Evolutionary conservation across 495 filamentous ascomycete species (phyloP).

Genomic region (Penicillium lividum): DNA sequence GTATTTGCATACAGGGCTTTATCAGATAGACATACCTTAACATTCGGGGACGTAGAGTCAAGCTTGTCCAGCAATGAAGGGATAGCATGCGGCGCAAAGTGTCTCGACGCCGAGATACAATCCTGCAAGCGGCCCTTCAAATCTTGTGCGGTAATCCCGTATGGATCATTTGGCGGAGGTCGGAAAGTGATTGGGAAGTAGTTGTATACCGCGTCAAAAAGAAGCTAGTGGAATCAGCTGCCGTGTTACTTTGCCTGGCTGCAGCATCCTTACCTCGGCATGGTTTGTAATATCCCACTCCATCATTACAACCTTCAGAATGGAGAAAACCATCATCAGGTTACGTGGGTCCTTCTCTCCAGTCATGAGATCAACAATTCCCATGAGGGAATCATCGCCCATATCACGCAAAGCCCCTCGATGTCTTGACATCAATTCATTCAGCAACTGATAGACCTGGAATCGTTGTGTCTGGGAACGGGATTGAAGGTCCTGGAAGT

Average conservation of each 20-base stretch:
- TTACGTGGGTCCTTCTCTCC: constrained; percentile 79
- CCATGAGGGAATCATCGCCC: constrained; percentile 60
- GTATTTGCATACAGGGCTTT: constrained; percentile 2
- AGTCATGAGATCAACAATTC: constrained; percentile 66
- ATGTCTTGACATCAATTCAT: constrained; percentile 65
- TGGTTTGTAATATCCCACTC: constrained; percentile 69
- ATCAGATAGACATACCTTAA: constrained; percentile 53
- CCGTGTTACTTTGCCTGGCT: constrained; percentile 1
- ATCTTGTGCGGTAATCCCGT: constrained; percentile 72
- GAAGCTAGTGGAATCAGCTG: constrained; percentile 45
- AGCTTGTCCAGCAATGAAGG: constrained; percentile 73
- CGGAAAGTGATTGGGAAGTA: constrained; percentile 80
- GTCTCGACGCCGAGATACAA: constrained; percentile 67
- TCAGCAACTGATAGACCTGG: constrained; percentile 63
- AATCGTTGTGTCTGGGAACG: constrained; percentile 64
- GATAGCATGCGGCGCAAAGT: constrained; percentile 69
- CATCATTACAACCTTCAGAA: constrained; percentile 68
- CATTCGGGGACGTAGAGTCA: constrained; percentile 72
- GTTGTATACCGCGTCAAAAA: constrained; percentile 75
- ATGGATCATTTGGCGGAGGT: constrained; percentile 74
- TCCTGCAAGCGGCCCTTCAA: constrained; percentile 68
- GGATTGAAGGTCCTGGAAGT: constrained; percentile 59
- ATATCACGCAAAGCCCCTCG: constrained; percentile 56
- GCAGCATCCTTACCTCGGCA: constrained; percentile 53
- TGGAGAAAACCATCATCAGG: constrained; percentile 76